These are phyloP conservation scores for Fraxinus anomala DNA, from an alignment of 257 asterid species.

Conservation along the genomic window DNA sequence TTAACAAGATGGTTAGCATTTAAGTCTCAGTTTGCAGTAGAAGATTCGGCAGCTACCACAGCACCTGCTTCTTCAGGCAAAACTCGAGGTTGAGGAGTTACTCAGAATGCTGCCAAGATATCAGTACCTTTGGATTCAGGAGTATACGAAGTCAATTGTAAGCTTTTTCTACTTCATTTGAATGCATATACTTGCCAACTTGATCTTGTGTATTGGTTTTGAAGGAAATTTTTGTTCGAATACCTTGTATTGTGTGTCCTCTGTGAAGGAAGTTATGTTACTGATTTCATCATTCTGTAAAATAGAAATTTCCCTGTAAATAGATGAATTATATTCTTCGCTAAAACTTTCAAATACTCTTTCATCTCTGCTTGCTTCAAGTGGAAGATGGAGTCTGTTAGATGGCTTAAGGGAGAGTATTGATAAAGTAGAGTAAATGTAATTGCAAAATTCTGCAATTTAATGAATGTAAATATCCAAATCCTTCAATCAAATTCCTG, in stretches of 20 bases:
- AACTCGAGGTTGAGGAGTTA: conserved; percentile 35
- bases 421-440: no score
- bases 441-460: no score
- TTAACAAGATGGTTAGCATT: background rate
- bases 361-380: background rate
- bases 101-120: conserved; percentile 29
- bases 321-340: background rate
- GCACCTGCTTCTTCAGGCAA: background rate
- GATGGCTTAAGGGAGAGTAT: background rate
- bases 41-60: background rate
- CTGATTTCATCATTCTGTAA: background rate
- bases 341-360: background rate
- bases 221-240: no score
- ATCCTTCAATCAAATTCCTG: no score
- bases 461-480: no score
- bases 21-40: background rate
- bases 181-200: no score
- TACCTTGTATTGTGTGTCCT: background rate
- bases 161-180: no score
- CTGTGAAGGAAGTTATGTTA: background rate
- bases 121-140: conserved; percentile 19
- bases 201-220: no score
- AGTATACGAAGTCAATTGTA: background rate
- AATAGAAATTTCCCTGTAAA: background rate
- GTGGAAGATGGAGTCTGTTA: background rate